These are phyloP conservation scores for Myotisia sp. DNA, from an alignment of 2,329 filamentous ascomycete species.

Conservation along the genomic window DNA sequence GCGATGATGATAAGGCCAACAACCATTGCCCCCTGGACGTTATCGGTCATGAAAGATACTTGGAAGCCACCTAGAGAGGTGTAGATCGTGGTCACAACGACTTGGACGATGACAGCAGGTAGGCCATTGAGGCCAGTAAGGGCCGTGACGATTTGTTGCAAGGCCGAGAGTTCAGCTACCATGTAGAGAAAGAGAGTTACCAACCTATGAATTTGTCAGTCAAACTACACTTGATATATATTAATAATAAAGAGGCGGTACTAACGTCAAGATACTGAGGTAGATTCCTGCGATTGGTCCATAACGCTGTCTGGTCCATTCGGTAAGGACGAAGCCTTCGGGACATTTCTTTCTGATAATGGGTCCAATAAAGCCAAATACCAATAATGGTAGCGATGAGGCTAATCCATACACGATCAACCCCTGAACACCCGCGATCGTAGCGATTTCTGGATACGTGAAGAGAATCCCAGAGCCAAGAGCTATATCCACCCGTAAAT, in stretches of 20 bases:
- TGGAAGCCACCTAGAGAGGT: constrained; percentile 71
- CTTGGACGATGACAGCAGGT: constrained; percentile 63
- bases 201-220: constrained; percentile 31
- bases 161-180: constrained; percentile 67
- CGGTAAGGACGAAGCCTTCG: constrained; percentile 69
- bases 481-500: constrained; percentile 37
- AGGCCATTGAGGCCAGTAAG: constrained; percentile 62
- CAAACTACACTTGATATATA: neutral
- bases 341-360: constrained; percentile 68
- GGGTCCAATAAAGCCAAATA: constrained; percentile 60
- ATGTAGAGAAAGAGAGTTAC: constrained; percentile 78
- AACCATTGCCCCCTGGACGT: constrained; percentile 67
- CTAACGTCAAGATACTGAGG: constrained; percentile 55
- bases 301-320: constrained; percentile 71
- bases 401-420: constrained; percentile 62
- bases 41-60: constrained; percentile 73
- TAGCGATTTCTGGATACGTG: constrained; percentile 66
- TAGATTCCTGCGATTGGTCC: constrained; percentile 55
- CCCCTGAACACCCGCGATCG: constrained; percentile 64
- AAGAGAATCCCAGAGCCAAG: constrained; percentile 75
- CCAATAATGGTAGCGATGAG: constrained; percentile 56
- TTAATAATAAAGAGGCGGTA: constrained; percentile 1
- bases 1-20: constrained; percentile 60
- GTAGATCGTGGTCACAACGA: constrained; percentile 65
- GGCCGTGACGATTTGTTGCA: constrained; percentile 62